These are phyloP conservation scores for Diaporthe aspalathi DNA, from an alignment of 2,329 filamentous ascomycete genomes.

Conservation along the genomic window DNA sequence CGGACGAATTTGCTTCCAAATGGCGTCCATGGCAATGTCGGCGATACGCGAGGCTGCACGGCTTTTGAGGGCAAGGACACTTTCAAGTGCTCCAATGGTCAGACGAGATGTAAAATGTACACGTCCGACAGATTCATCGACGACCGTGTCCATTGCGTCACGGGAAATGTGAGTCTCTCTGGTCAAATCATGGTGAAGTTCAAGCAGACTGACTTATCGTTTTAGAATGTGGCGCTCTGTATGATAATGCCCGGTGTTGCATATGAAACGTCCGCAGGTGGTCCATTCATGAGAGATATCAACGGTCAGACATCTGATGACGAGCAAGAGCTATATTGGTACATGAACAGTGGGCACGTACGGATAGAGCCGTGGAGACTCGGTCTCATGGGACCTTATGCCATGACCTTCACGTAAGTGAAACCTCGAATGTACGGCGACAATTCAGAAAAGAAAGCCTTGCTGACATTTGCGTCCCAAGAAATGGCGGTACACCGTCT, in stretches of 20 bases:
- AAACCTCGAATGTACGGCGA: no score
- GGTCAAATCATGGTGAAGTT: background rate
- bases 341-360: constrained; percentile 75
- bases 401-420: constrained; percentile 41
- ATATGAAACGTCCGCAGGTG: constrained; percentile 70
- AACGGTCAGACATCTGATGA: constrained; percentile 72
- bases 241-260: constrained; percentile 65
- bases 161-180: constrained; percentile 51
- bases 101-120: constrained; percentile 78
- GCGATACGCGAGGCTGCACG: constrained; percentile 63
- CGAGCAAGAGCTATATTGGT: constrained; percentile 71
- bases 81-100: constrained; percentile 65
- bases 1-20: constrained; percentile 59
- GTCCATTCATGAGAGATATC: constrained; percentile 75
- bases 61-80: constrained; percentile 69
- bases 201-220: constrained; percentile 40
- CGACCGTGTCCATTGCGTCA: constrained; percentile 72
- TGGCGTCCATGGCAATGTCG: constrained; percentile 57
- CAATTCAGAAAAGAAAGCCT: no score
- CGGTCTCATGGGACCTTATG: constrained; percentile 75
- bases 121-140: constrained; percentile 77
- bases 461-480: background rate
- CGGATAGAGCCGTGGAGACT: constrained; percentile 71
- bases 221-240: constrained; percentile 64
- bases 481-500: constrained; percentile 9